Evolutionary conservation across 75 land plant species (phyloP).

Genomic region (Sequoiadendron giganteum): DNA sequence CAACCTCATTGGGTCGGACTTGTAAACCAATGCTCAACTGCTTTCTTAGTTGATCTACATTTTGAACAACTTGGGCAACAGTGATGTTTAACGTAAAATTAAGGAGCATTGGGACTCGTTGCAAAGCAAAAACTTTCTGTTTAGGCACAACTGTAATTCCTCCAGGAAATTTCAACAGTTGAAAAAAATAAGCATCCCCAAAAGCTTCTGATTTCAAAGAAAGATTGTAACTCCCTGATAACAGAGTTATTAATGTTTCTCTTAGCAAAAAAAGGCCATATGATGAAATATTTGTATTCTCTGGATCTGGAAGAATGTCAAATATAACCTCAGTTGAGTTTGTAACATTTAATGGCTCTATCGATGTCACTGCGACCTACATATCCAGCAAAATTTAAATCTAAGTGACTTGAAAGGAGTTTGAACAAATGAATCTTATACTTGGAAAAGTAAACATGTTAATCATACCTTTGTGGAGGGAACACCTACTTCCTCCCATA

Average conservation of each 20-base stretch:
- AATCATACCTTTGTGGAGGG: conserved; percentile 5
- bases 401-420: neutral
- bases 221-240: conserved; percentile 15
- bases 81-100: conserved; percentile 19
- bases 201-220: conserved; percentile 14
- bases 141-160: conserved; percentile 23
- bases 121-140: conserved; percentile 16
- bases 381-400: neutral
- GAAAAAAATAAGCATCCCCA: conserved; percentile 13
- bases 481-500: conserved; percentile 17
- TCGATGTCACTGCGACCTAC: conserved; percentile 11
- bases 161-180: conserved; percentile 25
- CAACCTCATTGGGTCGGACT: conserved; percentile 17
- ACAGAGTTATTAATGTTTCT: conserved; percentile 15
- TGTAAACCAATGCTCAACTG: conserved; percentile 14
- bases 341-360: neutral
- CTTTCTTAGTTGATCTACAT: conserved; percentile 12
- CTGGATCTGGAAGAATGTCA: conserved; percentile 11
- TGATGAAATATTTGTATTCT: conserved; percentile 9
- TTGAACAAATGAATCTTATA: neutral
- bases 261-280: conserved; percentile 10
- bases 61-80: conserved; percentile 13
- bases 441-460: neutral
- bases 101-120: conserved; percentile 8
- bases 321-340: conserved; percentile 20